A percentile compares a stretch with the other conserved stretches of the same genome.
These are phyloP conservation scores for Inga oerstediana DNA, from an alignment of 306 rosid genomes.

Conservation along the genomic window DNA sequence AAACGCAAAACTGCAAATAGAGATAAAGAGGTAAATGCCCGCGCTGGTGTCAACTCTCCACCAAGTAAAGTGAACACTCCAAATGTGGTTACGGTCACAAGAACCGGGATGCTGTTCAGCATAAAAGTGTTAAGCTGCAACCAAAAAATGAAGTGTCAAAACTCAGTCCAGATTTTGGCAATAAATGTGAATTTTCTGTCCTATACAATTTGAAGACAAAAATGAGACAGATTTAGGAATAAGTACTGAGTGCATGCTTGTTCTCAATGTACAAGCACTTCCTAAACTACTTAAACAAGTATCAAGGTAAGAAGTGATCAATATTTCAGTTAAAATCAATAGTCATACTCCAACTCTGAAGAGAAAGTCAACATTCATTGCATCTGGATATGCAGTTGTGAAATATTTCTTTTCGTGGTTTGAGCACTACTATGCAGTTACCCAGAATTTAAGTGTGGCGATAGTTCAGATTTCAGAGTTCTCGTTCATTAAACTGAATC, in stretches of 20 bases:
- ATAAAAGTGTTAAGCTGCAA: conserved; percentile 75
- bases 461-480: background rate
- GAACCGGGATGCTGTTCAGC: conserved; percentile 77
- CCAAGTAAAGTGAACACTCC: conserved; percentile 85
- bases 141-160: conserved; percentile 32
- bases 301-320: conserved; percentile 9
- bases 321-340: conserved; percentile 1
- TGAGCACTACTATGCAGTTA: background rate
- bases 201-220: conserved; percentile 1
- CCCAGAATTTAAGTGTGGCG: background rate
- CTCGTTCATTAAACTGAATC: background rate
- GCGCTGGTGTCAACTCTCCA: conserved; percentile 84
- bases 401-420: background rate
- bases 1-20: conserved; percentile 71
- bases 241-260: background rate
- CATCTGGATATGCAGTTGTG: background rate
- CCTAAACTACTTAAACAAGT: background rate
- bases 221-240: background rate
- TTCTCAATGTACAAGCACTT: background rate
- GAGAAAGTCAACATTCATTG: background rate
- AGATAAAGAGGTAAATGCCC: conserved; percentile 89
- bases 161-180: conserved; percentile 8
- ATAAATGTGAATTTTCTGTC: conserved; percentile 4
- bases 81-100: conserved; percentile 76
- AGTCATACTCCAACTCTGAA: background rate